These are phyloP conservation scores for Trichosporon coremiiforme DNA, from an alignment of 1,284 basidiomycete genomes.

Conservation along the genomic window DNA sequence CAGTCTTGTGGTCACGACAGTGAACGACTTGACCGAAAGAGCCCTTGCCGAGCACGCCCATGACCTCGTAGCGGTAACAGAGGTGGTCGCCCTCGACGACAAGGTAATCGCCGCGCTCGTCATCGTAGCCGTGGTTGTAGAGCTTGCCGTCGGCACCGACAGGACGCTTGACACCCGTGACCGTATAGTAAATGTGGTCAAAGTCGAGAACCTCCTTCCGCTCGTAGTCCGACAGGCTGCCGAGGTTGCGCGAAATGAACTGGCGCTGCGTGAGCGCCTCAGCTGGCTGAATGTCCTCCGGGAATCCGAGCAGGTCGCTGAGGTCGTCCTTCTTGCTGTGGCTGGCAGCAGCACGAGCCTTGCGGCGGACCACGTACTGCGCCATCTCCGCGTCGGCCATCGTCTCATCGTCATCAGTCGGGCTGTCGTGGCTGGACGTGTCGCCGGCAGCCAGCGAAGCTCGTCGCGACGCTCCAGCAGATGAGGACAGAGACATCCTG, in stretches of 20 bases:
- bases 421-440: constrained; percentile 60
- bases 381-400: constrained; percentile 96
- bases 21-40: constrained; percentile 97
- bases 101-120: constrained; percentile 96
- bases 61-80: constrained; percentile 91
- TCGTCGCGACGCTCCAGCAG: constrained; percentile 44
- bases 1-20: constrained; percentile 96
- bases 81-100: constrained; percentile 90
- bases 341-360: constrained; percentile 77
- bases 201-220: constrained; percentile 89
- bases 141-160: constrained; percentile 65
- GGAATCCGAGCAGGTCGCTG: constrained; percentile 87
- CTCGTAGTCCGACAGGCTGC: constrained; percentile 80
- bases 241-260: constrained; percentile 54
- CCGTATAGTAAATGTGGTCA: constrained; percentile 72
- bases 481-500: constrained; percentile 48
- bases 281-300: constrained; percentile 77
- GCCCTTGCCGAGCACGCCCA: constrained; percentile 91
- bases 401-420: constrained; percentile 83
- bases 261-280: constrained; percentile 67
- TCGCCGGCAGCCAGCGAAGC: constrained; percentile 42
- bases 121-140: constrained; percentile 96
- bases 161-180: constrained; percentile 39
- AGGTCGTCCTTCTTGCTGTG: constrained; percentile 73
- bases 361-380: constrained; percentile 86